phyloP scores from a whole-genome alignment of 306 rosid species.

The Prunus kanzakura region DNA sequence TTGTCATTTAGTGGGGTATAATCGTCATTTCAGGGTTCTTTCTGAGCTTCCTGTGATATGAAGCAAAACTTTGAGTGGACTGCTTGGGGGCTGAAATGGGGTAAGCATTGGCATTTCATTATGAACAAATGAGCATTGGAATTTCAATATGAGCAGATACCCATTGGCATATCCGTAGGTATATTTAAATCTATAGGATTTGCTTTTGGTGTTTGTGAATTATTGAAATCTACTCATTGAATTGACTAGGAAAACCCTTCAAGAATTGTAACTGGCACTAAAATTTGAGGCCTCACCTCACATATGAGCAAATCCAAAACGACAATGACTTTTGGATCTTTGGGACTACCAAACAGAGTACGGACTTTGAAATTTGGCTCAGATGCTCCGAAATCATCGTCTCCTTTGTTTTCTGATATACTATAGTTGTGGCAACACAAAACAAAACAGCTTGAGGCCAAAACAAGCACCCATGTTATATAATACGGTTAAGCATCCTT shows the following conservation, averaged over 20 bases:
- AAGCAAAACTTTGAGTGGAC: too few relatives aligned
- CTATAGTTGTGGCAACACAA: conserved; percentile 20
- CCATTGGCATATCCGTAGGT: background rate
- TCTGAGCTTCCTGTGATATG: too few relatives aligned
- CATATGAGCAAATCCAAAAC: background rate
- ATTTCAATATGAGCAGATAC: background rate
- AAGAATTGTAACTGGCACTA: too few relatives aligned
- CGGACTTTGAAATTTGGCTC: conserved; percentile 22
- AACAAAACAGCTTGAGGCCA: conserved; percentile 38
- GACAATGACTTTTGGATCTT: conserved; percentile 9
- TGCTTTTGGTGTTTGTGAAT: background rate
- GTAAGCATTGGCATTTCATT: too few relatives aligned
- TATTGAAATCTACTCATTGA: background rate
- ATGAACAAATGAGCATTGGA: background rate
- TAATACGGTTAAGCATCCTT: conserved; percentile 1
- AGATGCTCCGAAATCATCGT: conserved; percentile 31
- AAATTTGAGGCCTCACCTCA: background rate
- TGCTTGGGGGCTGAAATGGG: too few relatives aligned
- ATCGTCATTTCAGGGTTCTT: too few relatives aligned
- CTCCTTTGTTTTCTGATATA: conserved; percentile 32
- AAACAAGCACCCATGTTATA: conserved; percentile 29
- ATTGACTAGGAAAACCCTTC: too few relatives aligned
- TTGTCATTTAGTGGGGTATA: too few relatives aligned
- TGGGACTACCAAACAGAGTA: conserved; percentile 25
- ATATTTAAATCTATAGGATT: background rate